These are phyloP conservation scores for Xylaria longipes DNA, from an alignment of 495 filamentous ascomycete species.

Conservation along the genomic window DNA sequence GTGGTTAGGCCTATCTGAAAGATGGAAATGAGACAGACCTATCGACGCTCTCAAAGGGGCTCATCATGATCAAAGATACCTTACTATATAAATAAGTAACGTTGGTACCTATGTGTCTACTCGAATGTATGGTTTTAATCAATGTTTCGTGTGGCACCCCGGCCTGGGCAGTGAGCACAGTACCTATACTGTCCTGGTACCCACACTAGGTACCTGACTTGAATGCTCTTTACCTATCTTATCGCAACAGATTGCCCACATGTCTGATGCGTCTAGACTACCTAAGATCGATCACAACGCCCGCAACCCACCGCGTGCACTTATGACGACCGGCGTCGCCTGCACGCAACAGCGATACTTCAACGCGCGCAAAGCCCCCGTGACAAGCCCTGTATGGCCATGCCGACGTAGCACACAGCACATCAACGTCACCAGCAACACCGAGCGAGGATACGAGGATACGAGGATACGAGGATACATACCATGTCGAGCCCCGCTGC, in stretches of 20 bases:
- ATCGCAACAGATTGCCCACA: constrained; percentile 2
- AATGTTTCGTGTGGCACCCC: no score
- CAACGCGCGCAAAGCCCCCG: background rate
- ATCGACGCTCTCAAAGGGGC: no score
- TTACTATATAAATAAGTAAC: no score
- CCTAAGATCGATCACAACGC: no score
- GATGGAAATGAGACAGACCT: no score
- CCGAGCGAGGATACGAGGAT: background rate
- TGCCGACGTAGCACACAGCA: constrained; percentile 11
- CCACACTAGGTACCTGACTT: background rate
- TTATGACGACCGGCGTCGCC: background rate
- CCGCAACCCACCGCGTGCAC: background rate
- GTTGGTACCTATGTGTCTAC: background rate
- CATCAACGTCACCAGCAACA: background rate
- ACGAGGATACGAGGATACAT: no score
- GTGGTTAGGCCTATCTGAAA: background rate
- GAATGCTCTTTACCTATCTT: background rate
- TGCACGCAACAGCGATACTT: background rate
- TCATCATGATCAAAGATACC: no score
- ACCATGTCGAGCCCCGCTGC: constrained; percentile 50
- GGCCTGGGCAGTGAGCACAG: no score
- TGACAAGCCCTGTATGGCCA: background rate
- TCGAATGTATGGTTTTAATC: background rate
- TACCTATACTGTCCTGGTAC: background rate
- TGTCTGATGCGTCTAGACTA: background rate